Evolutionary conservation across 83 land plant genomes (phyloP).

Genomic region (Diphasiastrum complanatum): DNA sequence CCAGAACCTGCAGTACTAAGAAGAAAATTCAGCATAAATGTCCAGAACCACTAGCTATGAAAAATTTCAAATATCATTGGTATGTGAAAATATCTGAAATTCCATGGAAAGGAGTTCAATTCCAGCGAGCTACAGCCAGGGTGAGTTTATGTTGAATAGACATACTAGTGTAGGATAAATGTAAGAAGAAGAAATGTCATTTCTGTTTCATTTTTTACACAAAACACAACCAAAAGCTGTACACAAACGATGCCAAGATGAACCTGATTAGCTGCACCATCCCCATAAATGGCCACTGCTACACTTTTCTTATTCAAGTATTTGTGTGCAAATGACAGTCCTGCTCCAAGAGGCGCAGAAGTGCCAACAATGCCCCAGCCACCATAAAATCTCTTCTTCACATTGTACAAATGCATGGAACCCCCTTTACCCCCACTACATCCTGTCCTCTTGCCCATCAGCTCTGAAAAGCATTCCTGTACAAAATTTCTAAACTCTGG

Average conservation of each 20-base stretch:
- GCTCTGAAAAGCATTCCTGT: conserved; percentile 35
- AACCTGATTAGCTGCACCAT: conserved; percentile 46
- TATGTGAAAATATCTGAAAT: too few species aligned
- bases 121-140: too few species aligned
- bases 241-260: background rate
- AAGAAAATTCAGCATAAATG: too few species aligned
- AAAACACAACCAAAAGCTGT: too few species aligned
- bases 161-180: too few species aligned
- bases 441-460: conserved; percentile 39
- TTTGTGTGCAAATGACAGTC: conserved; percentile 37
- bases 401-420: conserved; percentile 39
- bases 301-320: conserved; percentile 28
- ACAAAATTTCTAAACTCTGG: background rate
- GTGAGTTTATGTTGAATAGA: too few species aligned
- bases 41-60: too few species aligned
- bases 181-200: too few species aligned
- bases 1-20: too few species aligned
- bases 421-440: conserved; percentile 39
- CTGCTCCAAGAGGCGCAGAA: conserved; percentile 33
- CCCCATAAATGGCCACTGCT: conserved; percentile 39
- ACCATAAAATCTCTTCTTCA: conserved; percentile 32
- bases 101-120: too few species aligned
- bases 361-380: conserved; percentile 49
- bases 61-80: too few species aligned
- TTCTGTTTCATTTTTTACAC: too few species aligned